Percentiles rank a stretch among this genome's conserved stretches.
These are phyloP conservation scores for Nitzschia sp. DNA, from an alignment of 108 stramenopile genomes.

Conservation along the genomic window DNA sequence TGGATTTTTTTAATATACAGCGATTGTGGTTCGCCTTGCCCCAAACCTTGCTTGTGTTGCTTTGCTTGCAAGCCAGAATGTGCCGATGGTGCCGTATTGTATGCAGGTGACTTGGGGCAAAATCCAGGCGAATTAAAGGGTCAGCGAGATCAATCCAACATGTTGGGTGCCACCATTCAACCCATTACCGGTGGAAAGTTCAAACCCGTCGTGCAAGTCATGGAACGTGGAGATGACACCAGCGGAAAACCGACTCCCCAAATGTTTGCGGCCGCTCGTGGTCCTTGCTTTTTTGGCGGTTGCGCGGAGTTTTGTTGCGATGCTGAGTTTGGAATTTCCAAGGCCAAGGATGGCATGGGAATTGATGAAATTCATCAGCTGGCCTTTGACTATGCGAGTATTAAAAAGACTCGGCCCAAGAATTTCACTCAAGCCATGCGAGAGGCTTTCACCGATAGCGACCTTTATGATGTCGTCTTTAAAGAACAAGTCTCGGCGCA, in stretches of 20 bases:
- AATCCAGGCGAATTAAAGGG: not conserved
- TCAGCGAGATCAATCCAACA: conserved; percentile 17
- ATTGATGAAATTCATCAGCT: not conserved
- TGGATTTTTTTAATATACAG: too few species aligned
- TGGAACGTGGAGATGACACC: conserved; percentile 21
- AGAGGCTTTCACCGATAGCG: conserved; percentile 18
- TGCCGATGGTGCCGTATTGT: too few species aligned
- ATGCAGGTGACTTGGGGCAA: too few species aligned
- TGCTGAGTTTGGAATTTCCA: conserved; percentile 21
- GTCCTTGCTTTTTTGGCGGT: conserved; percentile 42
- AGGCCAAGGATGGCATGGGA: conserved; percentile 3
- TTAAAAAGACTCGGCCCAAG: conserved; percentile 16
- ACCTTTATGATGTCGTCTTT: conserved; percentile 20
- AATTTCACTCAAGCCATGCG: conserved; percentile 8
- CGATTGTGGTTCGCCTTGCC: too few species aligned
- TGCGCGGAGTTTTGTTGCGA: conserved; percentile 45
- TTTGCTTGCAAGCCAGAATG: too few species aligned
- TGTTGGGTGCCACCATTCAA: conserved; percentile 24
- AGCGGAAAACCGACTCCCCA: not conserved
- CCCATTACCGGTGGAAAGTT: conserved; percentile 23
- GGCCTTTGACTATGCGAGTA: conserved; percentile 14
- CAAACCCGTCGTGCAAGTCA: conserved; percentile 34
- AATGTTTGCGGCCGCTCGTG: conserved; percentile 22
- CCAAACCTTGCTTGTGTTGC: too few species aligned
- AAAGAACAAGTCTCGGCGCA: too few species aligned